These are phyloP conservation scores for Isatis lusitanica DNA, from an alignment of 441 rosid genomes.

Conservation along the genomic window DNA sequence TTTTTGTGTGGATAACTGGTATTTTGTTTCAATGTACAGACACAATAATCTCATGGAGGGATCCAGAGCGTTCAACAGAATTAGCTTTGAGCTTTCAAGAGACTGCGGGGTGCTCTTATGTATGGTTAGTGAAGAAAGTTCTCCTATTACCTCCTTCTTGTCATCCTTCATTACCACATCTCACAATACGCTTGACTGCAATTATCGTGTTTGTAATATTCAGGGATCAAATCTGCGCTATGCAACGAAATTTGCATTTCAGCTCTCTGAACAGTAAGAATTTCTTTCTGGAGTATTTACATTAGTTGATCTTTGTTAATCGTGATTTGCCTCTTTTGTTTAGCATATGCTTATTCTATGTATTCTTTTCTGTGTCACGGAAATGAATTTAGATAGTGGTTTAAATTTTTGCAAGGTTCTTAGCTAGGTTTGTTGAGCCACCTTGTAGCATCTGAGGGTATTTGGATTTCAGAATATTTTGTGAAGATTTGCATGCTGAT, in stretches of 20 bases:
- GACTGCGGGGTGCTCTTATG: slow-evolving; percentile 88
- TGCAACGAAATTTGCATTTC: slow-evolving; percentile 86
- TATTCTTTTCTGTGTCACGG: background rate
- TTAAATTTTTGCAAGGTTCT: slow-evolving; percentile 5
- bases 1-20: slow-evolving; percentile 15
- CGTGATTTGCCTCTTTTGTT: background rate
- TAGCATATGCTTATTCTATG: background rate
- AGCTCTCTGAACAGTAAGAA: slow-evolving; percentile 81
- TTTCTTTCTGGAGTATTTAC: slow-evolving; percentile 18
- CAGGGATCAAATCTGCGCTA: slow-evolving; percentile 91
- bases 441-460: background rate
- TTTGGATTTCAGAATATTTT: slow-evolving; percentile 7
- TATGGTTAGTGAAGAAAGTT: slow-evolving; percentile 59
- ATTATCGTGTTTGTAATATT: slow-evolving; percentile 27
- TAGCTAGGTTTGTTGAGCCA: slow-evolving; percentile 17
- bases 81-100: slow-evolving; percentile 99
- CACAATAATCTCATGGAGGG: slow-evolving; percentile 98
- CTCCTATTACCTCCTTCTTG: slow-evolving; percentile 15
- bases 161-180: slow-evolving; percentile 2
- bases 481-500: slow-evolving; percentile 14
- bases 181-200: slow-evolving; percentile 14
- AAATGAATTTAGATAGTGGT: slow-evolving; percentile 3
- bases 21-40: slow-evolving; percentile 49
- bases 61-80: slow-evolving; percentile 85
- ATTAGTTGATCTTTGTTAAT: background rate